Percentiles rank a stretch among this genome's conserved stretches.
Conservation (phyloP, 75 land plant genomes). For the Sequoiadendron giganteum region DNA sequence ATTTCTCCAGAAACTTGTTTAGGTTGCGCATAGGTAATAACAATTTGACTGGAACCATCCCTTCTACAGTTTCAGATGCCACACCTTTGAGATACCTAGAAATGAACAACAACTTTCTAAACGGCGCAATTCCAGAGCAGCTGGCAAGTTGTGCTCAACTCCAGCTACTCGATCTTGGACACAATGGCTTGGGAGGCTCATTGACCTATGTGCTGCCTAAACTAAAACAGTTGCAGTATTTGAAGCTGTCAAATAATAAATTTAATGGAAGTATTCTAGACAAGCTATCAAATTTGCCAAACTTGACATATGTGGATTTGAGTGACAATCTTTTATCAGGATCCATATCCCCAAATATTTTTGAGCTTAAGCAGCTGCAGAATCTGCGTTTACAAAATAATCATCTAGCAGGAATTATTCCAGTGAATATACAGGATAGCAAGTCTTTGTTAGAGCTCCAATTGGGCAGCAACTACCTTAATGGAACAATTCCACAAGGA, state of each 20-base stretch:
- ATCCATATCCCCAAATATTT: constrained; percentile 24
- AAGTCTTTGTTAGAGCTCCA: constrained; percentile 35
- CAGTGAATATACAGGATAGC: constrained; percentile 9
- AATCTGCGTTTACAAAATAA: constrained; percentile 30
- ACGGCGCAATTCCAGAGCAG: no score
- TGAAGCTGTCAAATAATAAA: background rate
- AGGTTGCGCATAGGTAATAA: background rate
- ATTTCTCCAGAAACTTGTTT: no score
- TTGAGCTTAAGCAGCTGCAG: constrained; percentile 16
- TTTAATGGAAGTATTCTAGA: background rate
- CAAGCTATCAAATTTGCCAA: background rate
- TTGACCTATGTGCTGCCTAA: constrained; percentile 9
- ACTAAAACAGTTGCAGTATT: background rate
- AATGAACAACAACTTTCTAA: no score
- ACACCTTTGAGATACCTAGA: no score
- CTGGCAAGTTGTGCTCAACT: no score
- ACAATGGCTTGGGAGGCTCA: constrained; percentile 22
- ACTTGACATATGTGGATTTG: background rate
- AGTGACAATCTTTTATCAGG: constrained; percentile 14
- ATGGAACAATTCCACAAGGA: background rate
- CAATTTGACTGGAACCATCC: background rate
- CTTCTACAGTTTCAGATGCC: no score
- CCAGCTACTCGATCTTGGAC: constrained; percentile 12
- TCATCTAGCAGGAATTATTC: constrained; percentile 35
- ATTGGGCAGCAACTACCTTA: constrained; percentile 43